Evolutionary conservation across 192 early-diverging fungal species (phyloP), one percentile per base, ranked within the genome.

Genomic region (Neocallimastix lanati): DNA sequence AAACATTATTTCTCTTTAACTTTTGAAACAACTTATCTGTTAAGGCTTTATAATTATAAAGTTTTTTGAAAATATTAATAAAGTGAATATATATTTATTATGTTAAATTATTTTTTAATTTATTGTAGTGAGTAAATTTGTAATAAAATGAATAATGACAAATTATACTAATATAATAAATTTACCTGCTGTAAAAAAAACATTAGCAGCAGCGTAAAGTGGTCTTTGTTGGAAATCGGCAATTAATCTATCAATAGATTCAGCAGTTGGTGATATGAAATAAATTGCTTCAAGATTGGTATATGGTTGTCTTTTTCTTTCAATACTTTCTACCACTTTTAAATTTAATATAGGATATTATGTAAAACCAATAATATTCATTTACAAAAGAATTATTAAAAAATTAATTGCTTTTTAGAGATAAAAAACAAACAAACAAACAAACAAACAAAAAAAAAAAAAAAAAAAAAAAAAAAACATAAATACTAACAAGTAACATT

Each of bases 401-500:
- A n/a, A n/a, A n/a, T n/a, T n/a, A n/a, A n/a, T n/a, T n/a, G n/a
- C n/a, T n/a, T n/a, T n/a, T n/a, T n/a, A n/a, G n/a, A n/a, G n/a
- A n/a, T n/a, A n/a, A n/a, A n/a, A n/a, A n/a, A n/a, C n/a, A n/a
- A n/a, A n/a, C n/a, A n/a, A n/a, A n/a, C n/a, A n/a, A n/a, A n/a
- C n/a, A n/a, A n/a, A n/a, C n/a, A n/a, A n/a, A n/a, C n/a, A n/a
- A n/a, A n/a, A 28, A 79, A 78, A 14, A 28, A 29, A 29, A 29
- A 29, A 29, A 77, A 6, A 6, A 33, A 6, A 33, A 50, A 21
- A 50, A 21, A 16, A 50, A 13, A 21, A 13, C 21, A 28, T 28
- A 76, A 7, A 80, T 81, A 85, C 35, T 78, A 80, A 91, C 92
- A 87, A 33, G 91, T 94, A 37, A 95, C 92, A 37, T 92, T 92